phyloP scores from a whole-genome alignment of 345 rosid species.

The Eucalyptus cloeziana region DNA sequence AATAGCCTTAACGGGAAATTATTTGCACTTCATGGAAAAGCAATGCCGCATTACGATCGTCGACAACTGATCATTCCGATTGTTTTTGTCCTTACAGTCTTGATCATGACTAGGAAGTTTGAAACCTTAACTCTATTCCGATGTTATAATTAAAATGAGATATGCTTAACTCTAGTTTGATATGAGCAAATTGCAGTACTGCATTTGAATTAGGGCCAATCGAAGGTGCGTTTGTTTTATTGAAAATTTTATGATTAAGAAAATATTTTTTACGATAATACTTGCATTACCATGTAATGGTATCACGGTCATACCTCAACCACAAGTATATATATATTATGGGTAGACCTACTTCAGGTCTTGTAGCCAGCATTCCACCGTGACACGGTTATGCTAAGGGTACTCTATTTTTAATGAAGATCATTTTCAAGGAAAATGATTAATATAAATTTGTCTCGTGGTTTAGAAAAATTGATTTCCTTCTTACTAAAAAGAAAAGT shows the following conservation, averaged over 20 bases:
- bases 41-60: too few relatives aligned
- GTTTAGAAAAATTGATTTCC: too few relatives aligned
- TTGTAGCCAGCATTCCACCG: fast-evolving
- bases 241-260: not conserved
- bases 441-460: too few relatives aligned
- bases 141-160: not conserved
- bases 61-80: too few relatives aligned
- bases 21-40: not conserved
- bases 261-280: not conserved
- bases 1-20: not conserved
- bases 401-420: too few relatives aligned
- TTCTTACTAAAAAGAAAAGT: too few relatives aligned
- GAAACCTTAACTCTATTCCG: too few relatives aligned
- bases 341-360: too few relatives aligned
- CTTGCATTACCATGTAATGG: not conserved
- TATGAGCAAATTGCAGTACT: not conserved
- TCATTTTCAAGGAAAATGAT: too few relatives aligned
- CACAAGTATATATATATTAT: not conserved
- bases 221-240: fast-evolving
- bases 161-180: not conserved
- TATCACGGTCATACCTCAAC: not conserved
- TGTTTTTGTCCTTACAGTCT: too few relatives aligned
- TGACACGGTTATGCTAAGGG: too few relatives aligned
- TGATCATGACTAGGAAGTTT: too few relatives aligned
- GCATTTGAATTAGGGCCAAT: not conserved